These are phyloP conservation scores for Cutaneotrichosporon sp. DNA, from an alignment of 1,284 basidiomycete species.

Conservation along the genomic window DNA sequence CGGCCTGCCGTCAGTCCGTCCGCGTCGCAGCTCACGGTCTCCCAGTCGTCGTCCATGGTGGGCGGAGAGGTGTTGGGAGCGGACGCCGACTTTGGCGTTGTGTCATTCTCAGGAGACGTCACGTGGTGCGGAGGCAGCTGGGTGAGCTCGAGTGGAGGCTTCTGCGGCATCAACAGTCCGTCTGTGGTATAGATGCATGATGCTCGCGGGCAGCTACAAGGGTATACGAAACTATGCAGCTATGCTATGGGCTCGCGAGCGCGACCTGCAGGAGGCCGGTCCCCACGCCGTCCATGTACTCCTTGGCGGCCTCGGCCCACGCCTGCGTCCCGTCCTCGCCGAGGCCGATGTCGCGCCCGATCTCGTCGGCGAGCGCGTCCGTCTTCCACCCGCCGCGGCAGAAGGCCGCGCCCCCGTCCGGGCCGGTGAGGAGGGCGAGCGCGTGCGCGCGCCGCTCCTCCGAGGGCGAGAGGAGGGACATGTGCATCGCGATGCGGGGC, in stretches of 20 bases:
- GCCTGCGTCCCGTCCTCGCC: conserved; percentile 24
- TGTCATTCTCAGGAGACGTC: neutral
- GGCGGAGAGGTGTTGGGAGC: conserved; percentile 2
- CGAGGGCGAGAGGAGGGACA: conserved; percentile 28
- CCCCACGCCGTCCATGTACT: conserved; percentile 11
- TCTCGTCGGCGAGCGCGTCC: conserved; percentile 33
- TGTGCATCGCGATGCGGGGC: conserved; percentile 55
- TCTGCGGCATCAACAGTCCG: no score
- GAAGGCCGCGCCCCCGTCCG: conserved; percentile 45
- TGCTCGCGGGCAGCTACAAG: no score
- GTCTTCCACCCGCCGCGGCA: conserved; percentile 48
- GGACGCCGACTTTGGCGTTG: neutral
- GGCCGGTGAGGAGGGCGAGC: conserved; percentile 28
- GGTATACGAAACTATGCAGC: no score
- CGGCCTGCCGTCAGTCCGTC: conserved; percentile 1
- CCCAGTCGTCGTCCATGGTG: conserved; percentile 18
- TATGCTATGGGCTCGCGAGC: neutral
- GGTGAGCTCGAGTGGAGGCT: no score
- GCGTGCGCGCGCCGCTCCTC: conserved; percentile 29
- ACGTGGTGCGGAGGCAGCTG: neutral
- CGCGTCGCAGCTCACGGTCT: conserved; percentile 12
- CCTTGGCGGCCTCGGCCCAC: conserved; percentile 30
- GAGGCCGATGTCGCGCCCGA: conserved; percentile 40
- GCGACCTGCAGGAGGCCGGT: neutral
- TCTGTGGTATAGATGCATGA: neutral